phyloP scores from a whole-genome alignment of 257 asterid genomes.

The Gardenia jasminoides region DNA sequence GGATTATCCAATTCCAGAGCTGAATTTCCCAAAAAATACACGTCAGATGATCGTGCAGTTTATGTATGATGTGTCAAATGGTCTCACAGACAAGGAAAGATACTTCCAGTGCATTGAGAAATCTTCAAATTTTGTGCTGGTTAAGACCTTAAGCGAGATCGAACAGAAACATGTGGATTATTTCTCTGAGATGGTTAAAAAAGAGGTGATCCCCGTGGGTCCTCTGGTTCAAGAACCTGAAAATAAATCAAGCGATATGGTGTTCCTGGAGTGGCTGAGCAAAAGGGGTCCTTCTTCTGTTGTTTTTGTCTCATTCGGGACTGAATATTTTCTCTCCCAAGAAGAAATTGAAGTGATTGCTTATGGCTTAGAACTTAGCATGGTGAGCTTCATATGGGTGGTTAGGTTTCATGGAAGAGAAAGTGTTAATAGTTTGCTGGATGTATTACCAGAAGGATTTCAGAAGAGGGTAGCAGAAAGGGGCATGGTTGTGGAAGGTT shows the following conservation, averaged over 20 bases:
- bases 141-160: constrained; percentile 12
- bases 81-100: constrained; percentile 15
- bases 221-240: background rate
- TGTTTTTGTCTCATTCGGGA: constrained; percentile 22
- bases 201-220: background rate
- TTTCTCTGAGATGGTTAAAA: background rate
- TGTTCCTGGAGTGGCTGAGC: constrained; percentile 15
- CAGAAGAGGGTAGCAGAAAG: constrained; percentile 6
- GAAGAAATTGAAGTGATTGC: constrained; percentile 15
- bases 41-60: background rate
- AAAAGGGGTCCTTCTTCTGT: constrained; percentile 12
- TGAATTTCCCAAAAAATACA: background rate
- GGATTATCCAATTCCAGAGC: constrained; percentile 10
- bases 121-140: constrained; percentile 5
- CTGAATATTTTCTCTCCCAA: constrained; percentile 18
- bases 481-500: constrained; percentile 15
- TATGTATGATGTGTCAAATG: constrained; percentile 13
- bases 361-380: background rate
- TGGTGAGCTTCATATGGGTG: constrained; percentile 19
- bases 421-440: background rate
- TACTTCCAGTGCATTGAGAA: constrained; percentile 2
- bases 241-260: background rate
- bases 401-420: constrained; percentile 5
- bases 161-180: constrained; percentile 9
- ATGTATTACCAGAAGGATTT: constrained; percentile 13